These are phyloP conservation scores for Tulasnella sp. DNA, from an alignment of 768 basidiomycete species.

Conservation along the genomic window DNA sequence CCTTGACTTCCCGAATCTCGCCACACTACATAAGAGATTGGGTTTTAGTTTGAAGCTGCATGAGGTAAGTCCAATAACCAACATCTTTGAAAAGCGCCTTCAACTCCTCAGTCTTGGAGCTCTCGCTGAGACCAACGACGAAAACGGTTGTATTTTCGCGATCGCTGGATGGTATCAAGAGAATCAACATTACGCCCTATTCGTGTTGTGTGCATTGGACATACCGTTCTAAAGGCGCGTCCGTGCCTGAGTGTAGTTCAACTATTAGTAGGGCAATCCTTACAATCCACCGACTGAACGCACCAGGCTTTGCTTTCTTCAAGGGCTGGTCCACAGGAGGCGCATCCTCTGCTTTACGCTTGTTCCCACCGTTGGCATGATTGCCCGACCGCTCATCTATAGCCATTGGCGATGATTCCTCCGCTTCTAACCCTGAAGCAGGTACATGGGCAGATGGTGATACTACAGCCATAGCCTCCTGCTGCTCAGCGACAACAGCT, in stretches of 20 bases:
- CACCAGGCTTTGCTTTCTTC: slow-evolving; percentile 1
- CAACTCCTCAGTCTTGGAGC: slow-evolving; percentile 56
- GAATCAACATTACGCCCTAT: neutral
- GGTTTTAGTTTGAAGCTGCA: neutral
- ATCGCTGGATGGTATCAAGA: slow-evolving; percentile 44
- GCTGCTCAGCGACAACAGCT: neutral
- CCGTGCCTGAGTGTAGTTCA: neutral
- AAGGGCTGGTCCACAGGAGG: neutral
- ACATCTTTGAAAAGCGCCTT: slow-evolving; percentile 76
- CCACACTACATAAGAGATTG: slow-evolving; percentile 55
- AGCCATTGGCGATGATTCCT: neutral
- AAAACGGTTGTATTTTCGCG: slow-evolving; percentile 93
- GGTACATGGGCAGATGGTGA: neutral
- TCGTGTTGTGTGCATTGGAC: neutral
- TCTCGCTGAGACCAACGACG: slow-evolving; percentile 55
- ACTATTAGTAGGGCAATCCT: no score
- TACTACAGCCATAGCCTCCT: neutral
- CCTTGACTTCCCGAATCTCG: slow-evolving; percentile 69
- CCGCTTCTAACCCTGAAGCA: neutral
- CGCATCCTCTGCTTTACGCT: slow-evolving; percentile 23
- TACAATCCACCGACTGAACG: neutral
- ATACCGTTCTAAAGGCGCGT: slow-evolving; percentile 14
- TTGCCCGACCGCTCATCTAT: slow-evolving; percentile 8
- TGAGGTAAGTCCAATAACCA: slow-evolving; percentile 25
- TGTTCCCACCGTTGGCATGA: slow-evolving; percentile 10